Conservation (phyloP, 2,329 filamentous ascomycete genomes). For the Neonectria punicea region DNA sequence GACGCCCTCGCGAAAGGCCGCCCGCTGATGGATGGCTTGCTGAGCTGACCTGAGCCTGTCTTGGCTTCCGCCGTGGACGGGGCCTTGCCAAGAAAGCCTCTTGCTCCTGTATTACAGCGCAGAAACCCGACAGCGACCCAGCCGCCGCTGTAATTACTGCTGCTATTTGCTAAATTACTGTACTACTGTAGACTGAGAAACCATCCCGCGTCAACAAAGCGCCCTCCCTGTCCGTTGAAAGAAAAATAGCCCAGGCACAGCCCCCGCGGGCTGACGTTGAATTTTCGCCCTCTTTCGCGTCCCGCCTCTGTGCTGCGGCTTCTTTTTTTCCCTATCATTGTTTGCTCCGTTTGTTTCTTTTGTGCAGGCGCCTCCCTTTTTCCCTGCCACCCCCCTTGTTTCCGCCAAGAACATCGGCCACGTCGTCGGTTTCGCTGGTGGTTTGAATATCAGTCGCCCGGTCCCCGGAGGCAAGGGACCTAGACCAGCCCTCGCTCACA, state of each 20-base stretch:
- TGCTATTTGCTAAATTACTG: no score
- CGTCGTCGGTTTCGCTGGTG: conserved; percentile 17
- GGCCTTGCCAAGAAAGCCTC: not conserved
- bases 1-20: conserved; percentile 6
- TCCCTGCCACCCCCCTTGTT: not conserved
- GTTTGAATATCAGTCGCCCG: conserved; percentile 18
- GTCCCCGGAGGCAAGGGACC: not conserved
- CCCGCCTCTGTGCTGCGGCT: conserved; percentile 11
- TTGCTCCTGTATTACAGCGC: not conserved
- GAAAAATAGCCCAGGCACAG: conserved; percentile 21
- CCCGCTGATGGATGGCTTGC: conserved; percentile 25
- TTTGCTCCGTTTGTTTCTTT: conserved; percentile 1
- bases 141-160: not conserved
- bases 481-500: not conserved
- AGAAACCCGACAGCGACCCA: not conserved
- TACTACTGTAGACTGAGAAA: no score
- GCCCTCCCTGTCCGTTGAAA: conserved; percentile 2
- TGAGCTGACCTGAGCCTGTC: conserved; percentile 11
- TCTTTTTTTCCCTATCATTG: conserved; percentile 20
- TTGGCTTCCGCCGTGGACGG: not conserved
- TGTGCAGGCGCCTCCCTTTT: conserved; percentile 9
- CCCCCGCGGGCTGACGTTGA: conserved; percentile 43
- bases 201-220: not conserved
- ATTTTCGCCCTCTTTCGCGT: conserved; percentile 31
- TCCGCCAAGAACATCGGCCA: conserved; percentile 17